These are phyloP conservation scores for Candida michaelii DNA, from an alignment of 805 yeast species.

Conservation along the genomic window DNA sequence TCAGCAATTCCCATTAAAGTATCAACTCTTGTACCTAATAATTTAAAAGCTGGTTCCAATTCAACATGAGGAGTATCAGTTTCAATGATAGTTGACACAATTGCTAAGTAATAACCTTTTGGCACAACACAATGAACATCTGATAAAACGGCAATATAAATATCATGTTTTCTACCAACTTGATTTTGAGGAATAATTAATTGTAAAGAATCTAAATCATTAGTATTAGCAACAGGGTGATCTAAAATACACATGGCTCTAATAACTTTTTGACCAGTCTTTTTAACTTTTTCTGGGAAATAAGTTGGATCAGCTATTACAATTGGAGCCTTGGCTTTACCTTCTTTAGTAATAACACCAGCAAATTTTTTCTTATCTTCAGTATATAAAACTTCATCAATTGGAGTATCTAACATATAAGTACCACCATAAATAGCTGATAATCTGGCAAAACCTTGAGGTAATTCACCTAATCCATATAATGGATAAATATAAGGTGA, in stretches of 20 bases:
- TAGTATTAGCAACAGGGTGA: constrained; percentile 83
- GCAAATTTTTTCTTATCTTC: constrained; percentile 62
- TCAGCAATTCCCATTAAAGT: constrained; percentile 94
- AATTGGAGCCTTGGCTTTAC: constrained; percentile 85
- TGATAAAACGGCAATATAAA: constrained; percentile 88
- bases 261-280: constrained; percentile 72
- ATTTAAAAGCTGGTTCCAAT: constrained; percentile 88
- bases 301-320: constrained; percentile 98
- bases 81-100: constrained; percentile 91
- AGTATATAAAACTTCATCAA: constrained; percentile 76
- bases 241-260: constrained; percentile 87
- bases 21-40: constrained; percentile 77
- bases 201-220: constrained; percentile 85
- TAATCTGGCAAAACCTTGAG: constrained; percentile 98
- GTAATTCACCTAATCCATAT: constrained; percentile 95
- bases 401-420: constrained; percentile 95
- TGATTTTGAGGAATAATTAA: constrained; percentile 96
- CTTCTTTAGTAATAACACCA: constrained; percentile 91
- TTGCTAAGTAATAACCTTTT: constrained; percentile 86
- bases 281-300: constrained; percentile 78
- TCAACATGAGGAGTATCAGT: constrained; percentile 91
- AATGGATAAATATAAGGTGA: constrained; percentile 95
- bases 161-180: constrained; percentile 88
- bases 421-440: constrained; percentile 98
- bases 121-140: constrained; percentile 88